A percentile compares a stretch with the other conserved stretches of the same genome.
Evolutionary conservation across 768 basidiomycete genomes (phyloP).

Genomic region (Hericium erinaceus): DNA sequence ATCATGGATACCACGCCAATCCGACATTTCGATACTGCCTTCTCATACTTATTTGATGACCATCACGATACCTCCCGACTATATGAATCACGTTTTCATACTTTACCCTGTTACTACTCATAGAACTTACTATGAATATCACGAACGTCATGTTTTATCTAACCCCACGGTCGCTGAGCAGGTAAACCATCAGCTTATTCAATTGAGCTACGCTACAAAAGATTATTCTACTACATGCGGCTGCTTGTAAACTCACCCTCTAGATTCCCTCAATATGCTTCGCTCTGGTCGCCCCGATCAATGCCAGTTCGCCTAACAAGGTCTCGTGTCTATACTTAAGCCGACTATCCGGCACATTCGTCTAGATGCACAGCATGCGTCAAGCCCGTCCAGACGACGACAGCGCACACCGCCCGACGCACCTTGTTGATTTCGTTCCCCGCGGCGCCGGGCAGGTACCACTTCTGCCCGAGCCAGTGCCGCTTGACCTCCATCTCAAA

Average conservation of each 20-base stretch:
- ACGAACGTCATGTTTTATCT: background rate
- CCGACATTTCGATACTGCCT: background rate
- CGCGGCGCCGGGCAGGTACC: conserved; percentile 87
- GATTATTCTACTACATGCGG: background rate
- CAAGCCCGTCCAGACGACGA: background rate
- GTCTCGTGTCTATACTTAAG: conserved; percentile 90
- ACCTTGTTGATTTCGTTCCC: conserved; percentile 98
- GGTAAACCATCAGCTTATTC: background rate
- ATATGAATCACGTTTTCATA: background rate
- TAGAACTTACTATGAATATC: background rate
- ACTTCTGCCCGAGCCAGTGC: conserved; percentile 87
- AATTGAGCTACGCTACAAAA: background rate
- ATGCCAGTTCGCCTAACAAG: conserved; percentile 72
- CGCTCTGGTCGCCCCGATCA: conserved; percentile 32
- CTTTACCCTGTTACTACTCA: background rate
- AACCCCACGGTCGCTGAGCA: background rate
- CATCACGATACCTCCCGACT: background rate
- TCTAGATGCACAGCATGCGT: conserved; percentile 36
- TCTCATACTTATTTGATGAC: background rate
- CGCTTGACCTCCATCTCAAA: conserved; percentile 98
- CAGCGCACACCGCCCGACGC: conserved; percentile 1
- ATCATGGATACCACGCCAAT: background rate
- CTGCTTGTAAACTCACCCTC: background rate
- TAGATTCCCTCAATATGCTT: background rate
- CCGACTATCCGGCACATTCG: conserved; percentile 93